Evolutionary conservation across 2,329 filamentous ascomycete species (phyloP).

Genomic region (Phialophora tarda): DNA sequence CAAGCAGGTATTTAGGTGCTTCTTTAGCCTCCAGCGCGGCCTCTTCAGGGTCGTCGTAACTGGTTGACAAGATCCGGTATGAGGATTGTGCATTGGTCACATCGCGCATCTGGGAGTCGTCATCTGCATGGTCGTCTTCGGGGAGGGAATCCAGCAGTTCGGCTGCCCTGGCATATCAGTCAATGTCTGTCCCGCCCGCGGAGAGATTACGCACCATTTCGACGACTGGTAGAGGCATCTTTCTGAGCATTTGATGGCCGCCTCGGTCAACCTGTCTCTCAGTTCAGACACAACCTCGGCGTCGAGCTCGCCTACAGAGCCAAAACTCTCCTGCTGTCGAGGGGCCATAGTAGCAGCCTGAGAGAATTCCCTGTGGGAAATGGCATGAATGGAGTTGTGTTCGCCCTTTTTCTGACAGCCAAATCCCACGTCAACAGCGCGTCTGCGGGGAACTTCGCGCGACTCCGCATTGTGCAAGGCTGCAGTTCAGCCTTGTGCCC

Average conservation of each 20-base stretch:
- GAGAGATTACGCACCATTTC: constrained; percentile 69
- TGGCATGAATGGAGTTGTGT: not conserved
- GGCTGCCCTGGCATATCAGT: constrained; percentile 72
- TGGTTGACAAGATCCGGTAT: constrained; percentile 55
- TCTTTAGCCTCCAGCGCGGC: constrained; percentile 77
- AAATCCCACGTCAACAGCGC: constrained; percentile 7
- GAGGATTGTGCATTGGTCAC: constrained; percentile 56
- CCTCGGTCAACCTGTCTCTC: constrained; percentile 46
- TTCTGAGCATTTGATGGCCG: constrained; percentile 89
- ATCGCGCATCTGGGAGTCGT: constrained; percentile 63
- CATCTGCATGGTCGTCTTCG: constrained; percentile 60
- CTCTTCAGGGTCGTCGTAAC: constrained; percentile 72
- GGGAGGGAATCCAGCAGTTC: constrained; percentile 85
- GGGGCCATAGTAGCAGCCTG: constrained; percentile 20
- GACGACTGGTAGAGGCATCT: constrained; percentile 93
- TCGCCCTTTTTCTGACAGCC: not conserved
- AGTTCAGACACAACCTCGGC: constrained; percentile 36
- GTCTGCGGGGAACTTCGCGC: constrained; percentile 6
- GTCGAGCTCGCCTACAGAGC: constrained; percentile 31
- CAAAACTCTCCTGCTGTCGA: constrained; percentile 34
- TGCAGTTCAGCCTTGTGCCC: constrained; percentile 7
- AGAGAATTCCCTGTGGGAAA: not conserved
- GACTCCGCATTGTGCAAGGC: constrained; percentile 20
- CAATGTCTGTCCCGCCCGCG: constrained; percentile 48
- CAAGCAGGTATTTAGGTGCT: constrained; percentile 81